A percentile compares a stretch with the other conserved stretches of the same genome.
Conservation (phyloP, 106 monocot species). For the Dendrobium chrysotoxum region DNA sequence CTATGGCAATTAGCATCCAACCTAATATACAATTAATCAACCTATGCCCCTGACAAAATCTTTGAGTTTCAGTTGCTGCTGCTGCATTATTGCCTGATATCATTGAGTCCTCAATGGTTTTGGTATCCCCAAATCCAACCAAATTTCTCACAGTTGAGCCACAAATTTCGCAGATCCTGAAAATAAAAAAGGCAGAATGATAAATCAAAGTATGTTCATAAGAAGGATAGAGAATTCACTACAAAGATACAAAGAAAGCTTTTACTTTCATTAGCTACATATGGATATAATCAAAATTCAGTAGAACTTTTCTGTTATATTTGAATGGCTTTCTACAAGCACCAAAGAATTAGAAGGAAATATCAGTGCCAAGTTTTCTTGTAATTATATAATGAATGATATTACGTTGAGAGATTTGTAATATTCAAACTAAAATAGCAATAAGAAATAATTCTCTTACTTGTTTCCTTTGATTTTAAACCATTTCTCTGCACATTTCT, state of each 20-base stretch:
- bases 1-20: too few relatives aligned
- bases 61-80: not conserved
- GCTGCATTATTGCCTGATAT: constrained; percentile 14
- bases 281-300: too few relatives aligned
- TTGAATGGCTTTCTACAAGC: too few relatives aligned
- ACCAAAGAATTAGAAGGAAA: too few relatives aligned
- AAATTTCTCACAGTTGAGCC: constrained; percentile 40
- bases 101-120: constrained; percentile 23
- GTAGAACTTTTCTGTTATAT: too few relatives aligned
- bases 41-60: too few relatives aligned
- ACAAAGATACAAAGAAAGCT: not conserved
- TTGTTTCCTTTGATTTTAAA: constrained; percentile 12
- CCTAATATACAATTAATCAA: too few relatives aligned
- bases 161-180: constrained; percentile 51
- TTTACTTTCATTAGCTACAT: too few relatives aligned
- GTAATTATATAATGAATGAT: too few relatives aligned
- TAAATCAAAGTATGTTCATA: not conserved
- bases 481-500: constrained; percentile 12
- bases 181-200: not conserved
- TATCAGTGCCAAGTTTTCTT: too few relatives aligned
- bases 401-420: too few relatives aligned
- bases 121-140: constrained; percentile 3
- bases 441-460: not conserved
- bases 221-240: not conserved
- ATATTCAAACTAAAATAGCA: not conserved